Evolutionary conservation across 2,329 filamentous ascomycete species (phyloP), one percentile per base, ranked within the genome.

Genomic region (Trichoderma sp.): DNA sequence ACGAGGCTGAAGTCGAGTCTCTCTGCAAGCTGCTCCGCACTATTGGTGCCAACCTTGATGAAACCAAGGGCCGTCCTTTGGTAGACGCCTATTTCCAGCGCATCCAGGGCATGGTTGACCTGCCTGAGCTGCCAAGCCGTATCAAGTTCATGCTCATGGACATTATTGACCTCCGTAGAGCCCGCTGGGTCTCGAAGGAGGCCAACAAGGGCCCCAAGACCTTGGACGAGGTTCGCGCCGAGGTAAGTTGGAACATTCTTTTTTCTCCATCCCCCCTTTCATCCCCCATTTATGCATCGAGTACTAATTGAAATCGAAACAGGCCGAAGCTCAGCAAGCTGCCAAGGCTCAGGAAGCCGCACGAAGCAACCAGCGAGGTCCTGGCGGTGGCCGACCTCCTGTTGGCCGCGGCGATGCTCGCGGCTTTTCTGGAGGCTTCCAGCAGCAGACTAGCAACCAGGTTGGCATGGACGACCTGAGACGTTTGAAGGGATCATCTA

Each of bases 91-190:
- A 99, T 88, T 99, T 99, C 81, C 83, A 87, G 71, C 92, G 96
- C 71, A 97, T 99, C 75, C 86, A 92, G 75, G 86, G 84, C 74
- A 94, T 97, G 86, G 86, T 94, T 70, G 89, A 94, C 30, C 89
- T 92, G 70, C 90, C 91, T 14, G 90, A 91, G 37, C 86, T 99
- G 28, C 90, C 91, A 61, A 97, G 94, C 81, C 91, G 96, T 84
- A 86, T 97, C 74, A 90, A 88, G 78, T 99, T 98, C 83, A 98
- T 99, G 96, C 87, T 99, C 70, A 89, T 98, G 89, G 96, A 99
- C 78, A 88, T 97, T 67, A 79, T 97, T 68, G 96, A 99, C 79
- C 85, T 99, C 72, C 90, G 96, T 73, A 88, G 81, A 77, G 83
- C 85, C 64, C 85, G 87, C 78, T 99, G 96, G 96, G 81, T 86